Base-by-base conservation (phyloP, 164 flowering plant genomes). In the Chloranthus sessilifolius region DNA sequence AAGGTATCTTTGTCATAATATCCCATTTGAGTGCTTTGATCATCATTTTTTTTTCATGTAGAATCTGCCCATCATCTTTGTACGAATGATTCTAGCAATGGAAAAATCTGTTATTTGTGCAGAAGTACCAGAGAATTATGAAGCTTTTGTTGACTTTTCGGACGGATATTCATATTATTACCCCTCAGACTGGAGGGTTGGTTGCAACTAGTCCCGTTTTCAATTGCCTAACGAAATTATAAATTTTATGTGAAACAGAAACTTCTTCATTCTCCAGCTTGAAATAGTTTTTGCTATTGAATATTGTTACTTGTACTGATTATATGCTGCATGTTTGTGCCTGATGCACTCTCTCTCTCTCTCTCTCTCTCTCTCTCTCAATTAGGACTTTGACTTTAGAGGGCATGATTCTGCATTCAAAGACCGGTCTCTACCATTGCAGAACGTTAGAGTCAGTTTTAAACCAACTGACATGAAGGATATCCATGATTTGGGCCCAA, bases 381-480 rank as follows among this genome's bases (percentile, higher is more conserved):
- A 42, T 53, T 42, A 86, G 95, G 97, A 89, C 20, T 86, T 83
- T 25, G 86, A 86, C 26, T 90, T 70, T 60, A 59, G 66, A 47
- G 97, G 81, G 8, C 91, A 90, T 61, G 95, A 90, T 72, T 86
- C 95, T 31, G 94, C 95, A 50, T 90, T 86, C 46, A 86, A 84
- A 59, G 94, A 89, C 50, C 64, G 92, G 27, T 70, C 61, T 47
- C 56, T 86, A 56, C 86, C 76, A 37, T 33, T 86, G 52, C 95
- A 89, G 54, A 89, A 82, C 62, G 88, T 89, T 21, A 74, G 95
- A 65, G 74, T 83, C 63, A 80, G 90, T 57, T 89, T 89, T 38
- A 63, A 83, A 60, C 95, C 95, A n/a, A 89, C 92, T 5, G 67
- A 69, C 20, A 82, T 85, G 52, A 71, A 49, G 1, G 95, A 86